Evolutionary conservation across 345 rosid genomes (phyloP).

Genomic region (Eucalyptus erythrocorys): DNA sequence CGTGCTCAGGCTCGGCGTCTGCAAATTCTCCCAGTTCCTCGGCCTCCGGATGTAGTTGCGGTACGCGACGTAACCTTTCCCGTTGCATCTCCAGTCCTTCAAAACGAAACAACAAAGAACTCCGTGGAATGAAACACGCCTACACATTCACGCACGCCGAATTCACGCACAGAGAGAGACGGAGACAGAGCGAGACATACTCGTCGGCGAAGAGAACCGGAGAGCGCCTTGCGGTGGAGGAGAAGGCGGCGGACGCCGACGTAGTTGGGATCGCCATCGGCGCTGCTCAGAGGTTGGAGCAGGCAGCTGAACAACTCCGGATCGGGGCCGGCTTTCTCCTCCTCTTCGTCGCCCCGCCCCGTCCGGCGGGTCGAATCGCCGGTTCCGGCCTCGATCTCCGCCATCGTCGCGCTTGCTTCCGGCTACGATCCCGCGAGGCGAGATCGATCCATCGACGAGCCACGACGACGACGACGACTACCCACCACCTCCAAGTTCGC

Average conservation of each 20-base stretch:
- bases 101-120: not conserved
- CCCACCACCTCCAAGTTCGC: not conserved
- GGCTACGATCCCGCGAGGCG: not conserved
- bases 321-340: constrained; percentile 24
- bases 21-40: constrained; percentile 63
- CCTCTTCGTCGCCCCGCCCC: not conserved
- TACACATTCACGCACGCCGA: not conserved
- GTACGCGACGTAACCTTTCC: constrained; percentile 75
- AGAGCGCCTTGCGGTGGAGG: constrained; percentile 64
- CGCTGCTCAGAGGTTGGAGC: constrained; percentile 51
- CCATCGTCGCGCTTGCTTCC: not conserved
- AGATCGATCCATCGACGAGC: not conserved
- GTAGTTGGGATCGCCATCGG: constrained; percentile 59
- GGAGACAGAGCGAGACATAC: constrained; percentile 15
- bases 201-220: constrained; percentile 49
- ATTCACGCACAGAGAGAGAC: not conserved
- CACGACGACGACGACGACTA: not conserved
- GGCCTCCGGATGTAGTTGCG: constrained; percentile 84
- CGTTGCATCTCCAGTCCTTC: constrained; percentile 97
- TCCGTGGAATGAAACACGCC: not conserved
- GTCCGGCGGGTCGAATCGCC: not conserved
- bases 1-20: constrained; percentile 58
- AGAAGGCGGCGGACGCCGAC: constrained; percentile 81
- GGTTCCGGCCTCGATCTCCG: not conserved
- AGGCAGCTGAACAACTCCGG: constrained; percentile 64